Evolutionary conservation across 108 stramenopile species (phyloP).

Genomic region (Phaeodactylum tricornutum): DNA sequence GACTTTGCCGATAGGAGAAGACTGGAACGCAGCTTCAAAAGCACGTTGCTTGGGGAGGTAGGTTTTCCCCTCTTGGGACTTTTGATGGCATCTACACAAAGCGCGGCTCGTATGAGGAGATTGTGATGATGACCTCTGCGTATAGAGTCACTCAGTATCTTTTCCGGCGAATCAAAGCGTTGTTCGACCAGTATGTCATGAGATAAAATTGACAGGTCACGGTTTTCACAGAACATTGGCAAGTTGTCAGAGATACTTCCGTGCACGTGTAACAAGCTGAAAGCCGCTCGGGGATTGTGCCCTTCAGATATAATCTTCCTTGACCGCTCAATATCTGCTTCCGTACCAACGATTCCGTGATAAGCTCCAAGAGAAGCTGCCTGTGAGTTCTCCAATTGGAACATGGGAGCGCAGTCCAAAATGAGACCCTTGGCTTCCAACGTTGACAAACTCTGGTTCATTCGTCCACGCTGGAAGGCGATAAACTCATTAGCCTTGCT

Average conservation of each 20-base stretch:
- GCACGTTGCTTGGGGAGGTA: slow-evolving; percentile 32
- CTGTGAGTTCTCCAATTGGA: slow-evolving; percentile 22
- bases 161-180: slow-evolving; percentile 10
- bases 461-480: slow-evolving; percentile 49
- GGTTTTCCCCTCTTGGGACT: slow-evolving; percentile 75
- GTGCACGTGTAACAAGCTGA: slow-evolving; percentile 15
- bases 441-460: slow-evolving; percentile 46
- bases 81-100: slow-evolving; percentile 44
- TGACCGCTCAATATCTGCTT: slow-evolving; percentile 38
- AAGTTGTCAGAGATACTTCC: slow-evolving; percentile 3
- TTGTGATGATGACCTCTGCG: slow-evolving; percentile 48
- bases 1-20: slow-evolving; percentile 18
- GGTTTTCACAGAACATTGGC: slow-evolving; percentile 38
- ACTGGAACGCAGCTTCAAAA: slow-evolving; percentile 40
- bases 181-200: slow-evolving; percentile 27
- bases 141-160: slow-evolving; percentile 30
- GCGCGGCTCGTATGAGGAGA: slow-evolving; percentile 47
- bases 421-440: slow-evolving; percentile 54
- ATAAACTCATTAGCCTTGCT: slow-evolving; percentile 67
- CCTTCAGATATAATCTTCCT: slow-evolving; percentile 46
- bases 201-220: slow-evolving; percentile 44
- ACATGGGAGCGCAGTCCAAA: slow-evolving; percentile 55
- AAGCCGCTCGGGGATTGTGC: slow-evolving; percentile 42
- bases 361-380: slow-evolving; percentile 28
- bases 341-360: slow-evolving; percentile 63